Percentiles rank a stretch among this genome's conserved stretches.
Evolutionary conservation across 108 stramenopile species (phyloP).

Genomic region (Skeletonema marinoi): DNA sequence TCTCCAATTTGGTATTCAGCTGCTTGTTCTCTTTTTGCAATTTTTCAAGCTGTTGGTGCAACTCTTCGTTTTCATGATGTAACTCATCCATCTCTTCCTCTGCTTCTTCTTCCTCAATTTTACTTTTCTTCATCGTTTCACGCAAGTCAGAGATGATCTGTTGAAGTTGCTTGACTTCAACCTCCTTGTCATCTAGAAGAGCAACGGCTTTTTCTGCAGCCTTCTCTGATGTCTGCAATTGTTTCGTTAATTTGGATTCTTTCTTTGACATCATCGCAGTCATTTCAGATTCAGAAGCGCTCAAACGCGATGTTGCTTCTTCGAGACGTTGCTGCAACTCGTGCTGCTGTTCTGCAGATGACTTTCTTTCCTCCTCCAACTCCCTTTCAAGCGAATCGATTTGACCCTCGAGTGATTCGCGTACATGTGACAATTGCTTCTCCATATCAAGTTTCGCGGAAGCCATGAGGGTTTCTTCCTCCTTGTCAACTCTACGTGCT

Average conservation of each 20-base stretch:
- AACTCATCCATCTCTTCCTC: conserved; percentile 56
- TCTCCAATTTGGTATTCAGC: conserved; percentile 52
- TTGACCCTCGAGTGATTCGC: conserved; percentile 39
- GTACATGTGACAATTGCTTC: conserved; percentile 34
- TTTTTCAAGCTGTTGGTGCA: conserved; percentile 59
- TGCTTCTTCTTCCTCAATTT: conserved; percentile 42
- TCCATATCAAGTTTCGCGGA: conserved; percentile 39
- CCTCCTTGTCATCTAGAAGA: conserved; percentile 46
- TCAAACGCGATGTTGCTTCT: conserved; percentile 35
- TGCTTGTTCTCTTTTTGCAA: conserved; percentile 60
- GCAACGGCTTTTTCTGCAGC: conserved; percentile 48
- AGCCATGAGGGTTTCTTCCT: conserved; percentile 38
- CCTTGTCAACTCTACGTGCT: conserved; percentile 28
- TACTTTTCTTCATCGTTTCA: conserved; percentile 52
- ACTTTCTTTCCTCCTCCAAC: conserved; percentile 41
- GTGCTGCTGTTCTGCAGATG: conserved; percentile 39
- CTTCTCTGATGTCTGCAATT: conserved; percentile 45
- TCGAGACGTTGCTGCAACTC: conserved; percentile 40
- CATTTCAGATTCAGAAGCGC: conserved; percentile 41
- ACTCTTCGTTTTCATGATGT: conserved; percentile 75
- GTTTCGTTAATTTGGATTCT: conserved; percentile 36
- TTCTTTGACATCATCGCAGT: conserved; percentile 34
- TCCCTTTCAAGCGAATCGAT: conserved; percentile 40
- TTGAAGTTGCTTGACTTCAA: conserved; percentile 44
- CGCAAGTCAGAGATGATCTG: conserved; percentile 48